Evolutionary conservation across 345 rosid species (phyloP), one percentile per base, ranked within the genome.

Genomic region (Dipteronia sinensis): DNA sequence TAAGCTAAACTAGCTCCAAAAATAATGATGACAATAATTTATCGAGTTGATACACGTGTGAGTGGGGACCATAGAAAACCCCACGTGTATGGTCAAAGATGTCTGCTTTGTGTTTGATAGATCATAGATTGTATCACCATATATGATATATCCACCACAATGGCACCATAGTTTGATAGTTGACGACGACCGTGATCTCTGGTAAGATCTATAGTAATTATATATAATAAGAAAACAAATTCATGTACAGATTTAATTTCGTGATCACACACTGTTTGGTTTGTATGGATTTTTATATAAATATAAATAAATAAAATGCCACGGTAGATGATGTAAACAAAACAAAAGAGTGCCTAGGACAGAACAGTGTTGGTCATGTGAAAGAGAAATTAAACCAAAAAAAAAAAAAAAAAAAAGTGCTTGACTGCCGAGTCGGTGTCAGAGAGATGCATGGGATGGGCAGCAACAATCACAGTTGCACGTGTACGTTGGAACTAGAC

Each of bases 1-100:
- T 4, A 49, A 49, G 55, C 55, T 15, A 49, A 49, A 4, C 19
- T 49, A 3, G 19, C 55, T 49, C 55, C 55, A 49, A 49, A 49
- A 49, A 10, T 56, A 56, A 19, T 6, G 23, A 19, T 19, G 62
- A 17, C n/a, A 49, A 49, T 3, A 49, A 13, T 7, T 49, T 49
- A 15, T 34, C 38, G 62, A 56, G 11, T 56, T 56, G 23, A 3
- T 42, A 56, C n/a, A n/a, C 62, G 23, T 20, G 71, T 38, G 71
- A 34, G 46, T 29, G 61, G 17, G 19, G 19, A 47, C 44, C 4
- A 4, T 3, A 1, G 4, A 8, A 9, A 20, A 40, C 7, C 17
- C 29, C 40, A 74, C 70, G 31, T 74, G 71, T 49, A 49, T 2
- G 65, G 64, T 75, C 78, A 65, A 65, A 8, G 51, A 20, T 75